Evolutionary conservation across 2,329 filamentous ascomycete species (phyloP), one percentile per base, ranked within the genome.

Genomic region (Epichloe aotearoae): DNA sequence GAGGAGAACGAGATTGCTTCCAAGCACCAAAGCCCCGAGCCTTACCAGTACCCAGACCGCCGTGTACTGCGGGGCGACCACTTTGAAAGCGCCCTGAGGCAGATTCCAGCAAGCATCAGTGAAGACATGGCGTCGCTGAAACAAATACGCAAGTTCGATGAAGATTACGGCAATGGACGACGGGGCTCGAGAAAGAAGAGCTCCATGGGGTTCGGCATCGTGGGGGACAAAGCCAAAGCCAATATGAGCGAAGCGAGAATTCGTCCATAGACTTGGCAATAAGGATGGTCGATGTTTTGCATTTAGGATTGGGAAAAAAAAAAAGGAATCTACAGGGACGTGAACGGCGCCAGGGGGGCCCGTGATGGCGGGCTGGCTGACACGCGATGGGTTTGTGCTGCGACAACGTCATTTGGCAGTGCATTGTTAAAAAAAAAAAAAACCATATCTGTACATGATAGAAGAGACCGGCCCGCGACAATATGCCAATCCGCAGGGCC

Each of bases 111-210:
- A 0, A 94, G 87, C 60, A 90, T 96, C 57, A 90, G 82, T 59
- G 91, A 96, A 66, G 90, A 98, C 61, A 97, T 96, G 91, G 75
- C 80, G 46, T 88, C 82, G 34, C 72, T 98, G 55, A 80, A 81
- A 56, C 86, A 87, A 12, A 95, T 98, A 60, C 79, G 88, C 59
- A 94, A 94, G 68, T 98, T 97, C 62, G 93, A 98, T 63, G 88
- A 95, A 69, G 86, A 91, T 65, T 98, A 90, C 64, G 91, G 93
- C 26, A 89, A 95, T 63, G 78, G 84, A 37, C 84, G 80, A 61
- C 77, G 79, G 62, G 80, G 78, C 63, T 82, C 78, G 66, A 80
- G 69, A 60, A 66, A 66, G 50, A 70, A 69, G 53, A 15, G 38
- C 5, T 66, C 64, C 6, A 77, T 84, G 68, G 82, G 82, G 1